Evolutionary conservation across 2,329 filamentous ascomycete genomes (phyloP).

Genomic region (Aureobasidium sp.): DNA sequence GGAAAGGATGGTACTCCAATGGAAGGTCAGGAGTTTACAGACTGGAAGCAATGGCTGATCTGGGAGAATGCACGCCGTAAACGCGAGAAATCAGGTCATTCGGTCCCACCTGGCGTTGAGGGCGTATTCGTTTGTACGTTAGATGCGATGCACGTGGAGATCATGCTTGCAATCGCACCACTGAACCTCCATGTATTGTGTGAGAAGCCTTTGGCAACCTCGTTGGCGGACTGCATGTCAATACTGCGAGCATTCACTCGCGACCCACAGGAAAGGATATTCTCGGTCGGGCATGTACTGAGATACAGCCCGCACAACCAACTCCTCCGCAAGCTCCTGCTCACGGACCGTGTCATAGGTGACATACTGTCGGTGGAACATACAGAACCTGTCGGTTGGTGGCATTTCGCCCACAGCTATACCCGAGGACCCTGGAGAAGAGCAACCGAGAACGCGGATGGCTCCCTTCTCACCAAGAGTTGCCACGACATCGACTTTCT

Average conservation of each 20-base stretch:
- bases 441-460: no score
- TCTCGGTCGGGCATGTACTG: constrained; percentile 94
- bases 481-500: constrained; percentile 97
- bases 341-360: constrained; percentile 80
- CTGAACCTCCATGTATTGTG: constrained; percentile 85
- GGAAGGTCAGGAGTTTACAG: constrained; percentile 73
- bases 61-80: constrained; percentile 74
- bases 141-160: constrained; percentile 89
- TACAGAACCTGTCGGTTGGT: constrained; percentile 95
- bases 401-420: constrained; percentile 94
- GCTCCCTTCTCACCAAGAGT: constrained; percentile 93
- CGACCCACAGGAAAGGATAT: constrained; percentile 57
- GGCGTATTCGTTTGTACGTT: constrained; percentile 78
- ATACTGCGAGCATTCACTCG: constrained; percentile 51
- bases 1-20: constrained; percentile 47
- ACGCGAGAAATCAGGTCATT: constrained; percentile 53
- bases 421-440: no score
- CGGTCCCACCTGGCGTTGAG: constrained; percentile 49
- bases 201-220: constrained; percentile 93
- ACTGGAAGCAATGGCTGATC: constrained; percentile 80
- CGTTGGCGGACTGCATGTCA: constrained; percentile 80
- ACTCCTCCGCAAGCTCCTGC: constrained; percentile 79
- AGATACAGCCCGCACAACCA: constrained; percentile 96
- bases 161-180: constrained; percentile 77
- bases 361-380: constrained; percentile 90